Percentiles rank a stretch among this genome's conserved stretches.
phyloP scores from a whole-genome alignment of 192 early-diverging fungal species.

The Ambispora gerdemannii region DNA sequence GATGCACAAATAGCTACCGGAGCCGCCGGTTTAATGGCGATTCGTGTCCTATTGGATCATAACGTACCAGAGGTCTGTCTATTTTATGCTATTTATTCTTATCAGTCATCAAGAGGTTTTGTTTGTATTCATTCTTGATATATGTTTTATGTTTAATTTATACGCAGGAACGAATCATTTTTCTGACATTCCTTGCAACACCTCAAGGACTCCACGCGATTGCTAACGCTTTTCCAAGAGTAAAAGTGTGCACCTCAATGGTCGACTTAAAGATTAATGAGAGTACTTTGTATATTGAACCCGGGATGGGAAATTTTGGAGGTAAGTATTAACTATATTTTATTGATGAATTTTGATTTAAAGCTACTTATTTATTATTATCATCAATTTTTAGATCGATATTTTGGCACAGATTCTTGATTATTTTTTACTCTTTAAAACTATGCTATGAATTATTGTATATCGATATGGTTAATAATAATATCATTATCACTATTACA shows the following conservation, averaged over 20 bases:
- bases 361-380: background rate
- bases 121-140: conserved; percentile 21
- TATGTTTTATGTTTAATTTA: conserved; percentile 6
- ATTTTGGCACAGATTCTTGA: conserved; percentile 52
- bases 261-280: conserved; percentile 68
- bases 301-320: conserved; percentile 89
- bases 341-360: background rate
- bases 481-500: too few relatives aligned
- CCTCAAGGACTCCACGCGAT: conserved; percentile 77
- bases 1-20: conserved; percentile 92
- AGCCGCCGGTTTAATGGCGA: conserved; percentile 93
- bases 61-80: conserved; percentile 64
- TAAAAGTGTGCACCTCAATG: conserved; percentile 77
- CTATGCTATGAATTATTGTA: too few relatives aligned
- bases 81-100: conserved; percentile 1
- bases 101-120: background rate
- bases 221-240: conserved; percentile 75
- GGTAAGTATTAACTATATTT: conserved; percentile 27
- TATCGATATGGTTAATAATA: too few relatives aligned
- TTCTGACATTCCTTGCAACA: conserved; percentile 78
- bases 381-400: conserved; percentile 42
- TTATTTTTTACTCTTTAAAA: background rate
- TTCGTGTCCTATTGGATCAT: conserved; percentile 89
- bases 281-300: conserved; percentile 67
- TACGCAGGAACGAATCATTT: conserved; percentile 69